Evolutionary conservation across 2,329 filamentous ascomycete species (phyloP).

Genomic region (Pseudogymnoascus sp.): DNA sequence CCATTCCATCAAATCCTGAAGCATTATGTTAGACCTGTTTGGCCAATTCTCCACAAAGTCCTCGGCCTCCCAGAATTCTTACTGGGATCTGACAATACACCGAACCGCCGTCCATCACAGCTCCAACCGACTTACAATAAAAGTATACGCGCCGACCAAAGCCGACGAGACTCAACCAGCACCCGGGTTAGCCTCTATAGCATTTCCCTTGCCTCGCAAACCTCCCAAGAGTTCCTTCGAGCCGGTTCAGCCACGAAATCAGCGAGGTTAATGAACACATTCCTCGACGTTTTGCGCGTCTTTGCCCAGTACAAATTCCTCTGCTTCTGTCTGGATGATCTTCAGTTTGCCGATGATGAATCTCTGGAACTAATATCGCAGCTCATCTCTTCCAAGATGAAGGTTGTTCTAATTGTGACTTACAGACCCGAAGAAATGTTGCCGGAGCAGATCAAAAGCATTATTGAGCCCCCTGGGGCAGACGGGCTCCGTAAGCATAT

Average conservation of each 20-base stretch:
- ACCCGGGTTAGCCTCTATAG: constrained; percentile 25
- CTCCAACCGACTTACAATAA: constrained; percentile 25
- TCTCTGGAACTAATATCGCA: constrained; percentile 76
- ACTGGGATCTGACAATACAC: constrained; percentile 35
- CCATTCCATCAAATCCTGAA: constrained; percentile 55
- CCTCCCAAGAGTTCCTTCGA: constrained; percentile 54
- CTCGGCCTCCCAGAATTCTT: constrained; percentile 65
- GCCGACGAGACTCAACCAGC: constrained; percentile 24
- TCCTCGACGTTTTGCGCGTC: constrained; percentile 76
- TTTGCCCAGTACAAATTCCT: constrained; percentile 81
- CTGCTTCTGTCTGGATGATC: constrained; percentile 80
- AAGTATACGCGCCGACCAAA: constrained; percentile 23
- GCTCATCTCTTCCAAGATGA: constrained; percentile 71
- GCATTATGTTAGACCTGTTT: constrained; percentile 56
- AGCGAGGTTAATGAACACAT: constrained; percentile 78
- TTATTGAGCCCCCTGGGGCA: constrained; percentile 47
- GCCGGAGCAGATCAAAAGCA: constrained; percentile 46
- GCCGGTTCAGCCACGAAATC: constrained; percentile 53
- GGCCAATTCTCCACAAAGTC: constrained; percentile 56
- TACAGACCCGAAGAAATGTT: constrained; percentile 62
- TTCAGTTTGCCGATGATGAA: constrained; percentile 86
- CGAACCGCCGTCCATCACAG: constrained; percentile 5
- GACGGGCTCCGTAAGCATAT: constrained; percentile 40
- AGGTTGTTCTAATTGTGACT: constrained; percentile 75
- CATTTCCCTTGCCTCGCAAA: constrained; percentile 38